Conservation (phyloP, 108 stramenopile species). For the Nitzschia putrida region DNA sequence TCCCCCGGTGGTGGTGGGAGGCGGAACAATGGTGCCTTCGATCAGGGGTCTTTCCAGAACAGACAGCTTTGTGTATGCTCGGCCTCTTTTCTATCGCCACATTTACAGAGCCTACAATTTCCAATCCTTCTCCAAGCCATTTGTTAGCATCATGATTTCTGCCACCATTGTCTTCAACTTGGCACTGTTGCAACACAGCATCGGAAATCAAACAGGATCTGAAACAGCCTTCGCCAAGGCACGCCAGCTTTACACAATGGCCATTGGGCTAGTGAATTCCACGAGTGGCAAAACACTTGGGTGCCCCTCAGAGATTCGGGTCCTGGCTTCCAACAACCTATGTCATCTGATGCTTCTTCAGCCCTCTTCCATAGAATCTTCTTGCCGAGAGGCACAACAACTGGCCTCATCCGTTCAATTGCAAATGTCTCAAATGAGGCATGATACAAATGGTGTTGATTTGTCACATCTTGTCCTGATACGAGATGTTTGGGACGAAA, state of each 20-base stretch:
- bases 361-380: not conserved
- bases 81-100: not conserved
- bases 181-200: not conserved
- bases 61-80: not conserved
- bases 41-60: too few relatives aligned
- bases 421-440: not conserved
- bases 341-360: not conserved
- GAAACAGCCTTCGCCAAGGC: not conserved
- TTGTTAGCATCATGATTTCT: not conserved
- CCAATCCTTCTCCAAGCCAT: not conserved
- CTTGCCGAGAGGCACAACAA: not conserved
- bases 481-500: not conserved
- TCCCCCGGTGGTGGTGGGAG: too few relatives aligned
- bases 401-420: not conserved
- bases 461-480: too few relatives aligned
- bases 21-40: too few relatives aligned
- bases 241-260: not conserved
- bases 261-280: not conserved
- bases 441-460: too few relatives aligned
- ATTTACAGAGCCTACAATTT: not conserved
- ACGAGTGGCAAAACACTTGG: not conserved
- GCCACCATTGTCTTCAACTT: not conserved
- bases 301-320: not conserved
- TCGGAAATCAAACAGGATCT: not conserved
- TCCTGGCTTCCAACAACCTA: not conserved